Evolutionary conservation across 1,284 basidiomycete species (phyloP), one percentile per base, ranked within the genome.

Genomic region (Ganoderma multipileum): DNA sequence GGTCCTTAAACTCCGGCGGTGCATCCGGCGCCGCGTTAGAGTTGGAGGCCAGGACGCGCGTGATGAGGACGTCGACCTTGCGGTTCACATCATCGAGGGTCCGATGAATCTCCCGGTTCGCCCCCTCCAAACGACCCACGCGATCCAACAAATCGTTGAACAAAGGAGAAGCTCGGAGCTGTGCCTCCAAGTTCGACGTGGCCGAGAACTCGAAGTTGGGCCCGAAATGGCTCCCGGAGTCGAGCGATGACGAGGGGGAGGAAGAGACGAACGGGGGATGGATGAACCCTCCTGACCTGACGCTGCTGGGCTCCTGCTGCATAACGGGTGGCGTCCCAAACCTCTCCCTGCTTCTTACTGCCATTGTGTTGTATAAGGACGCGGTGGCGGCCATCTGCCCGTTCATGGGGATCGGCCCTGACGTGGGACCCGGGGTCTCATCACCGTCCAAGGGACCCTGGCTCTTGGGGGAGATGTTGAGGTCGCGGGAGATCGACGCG

Each of bases 111-210:
- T 95, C 90, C 57, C 89, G 85, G 42, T 89, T 87, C 3, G 88
- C 85, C 67, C 85, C 83, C 79, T 96, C 94, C 78, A 87, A 91
- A 62, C 91, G 88, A 42, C 86, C 80, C 55, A 96, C 84, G 41
- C 94, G 89, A 70, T 93, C 92, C 42, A 95, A 79, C 63, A 95
- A 83, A 69, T 95, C 93, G 70, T 89, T 87, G 69, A 95, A 87
- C 71, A 93, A 78, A 3, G 93, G 90, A 1, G 92, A 93, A 1
- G 86, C 81, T 78, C 87, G 91, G 71, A 95, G 85, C 74, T 93
- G 92, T 11, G 86, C 81, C 71, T 95, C 93, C 60, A 94, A 89
- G 71, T 77, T 86, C 72, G 75, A 65, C 12, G 71, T 69, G 11
- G 64, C 30, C 77, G 83, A 64, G 74, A 79, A 77, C 66, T 88